Base-by-base conservation (phyloP, 768 basidiomycete species). In the Termitomyces sp. region DNA sequence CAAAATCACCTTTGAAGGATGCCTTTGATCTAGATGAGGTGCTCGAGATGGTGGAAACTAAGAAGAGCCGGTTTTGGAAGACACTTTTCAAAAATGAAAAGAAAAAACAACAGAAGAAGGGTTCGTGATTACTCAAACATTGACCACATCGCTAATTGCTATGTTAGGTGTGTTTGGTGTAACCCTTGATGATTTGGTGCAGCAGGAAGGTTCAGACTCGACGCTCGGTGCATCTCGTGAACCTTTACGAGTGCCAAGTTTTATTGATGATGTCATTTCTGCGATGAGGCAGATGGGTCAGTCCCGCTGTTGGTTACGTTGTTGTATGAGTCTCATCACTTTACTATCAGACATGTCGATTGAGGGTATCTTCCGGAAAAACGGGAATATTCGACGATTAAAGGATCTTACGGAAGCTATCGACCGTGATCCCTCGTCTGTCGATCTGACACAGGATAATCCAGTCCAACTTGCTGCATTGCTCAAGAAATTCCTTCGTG, bases 271-370 rank as follows among this genome's bases (percentile, higher is more conserved):
- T 67, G 92, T 97, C 58, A 85, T 99, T 47, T 96, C 94, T 51
- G 94, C 97, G 12, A 98, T 99, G 97, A 82, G 90, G 68, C 95
- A 98, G 71, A 98, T 98, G 97, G 96, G 96, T 97, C 56, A 62
- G 88, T 74, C 15, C 4, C n/a, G 36, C 44, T 34, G 20, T 29
- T 54, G 58, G 22, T 60, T 48, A 15, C 10, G 31, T 46, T 36
- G 18, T 10, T 33, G 20, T 36, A 52, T 62, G 28, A 24, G 46
- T 20, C 28, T 55, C 13, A 20, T 22, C n/a, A 33, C 33, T 47
- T 36, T 52, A 52, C 34, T 62, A 20, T 29, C 15, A 98, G 97
- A 99, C 75, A 94, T 99, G 92, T 98, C 97, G 9, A 81, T 99
- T 41, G 97, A 98, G 73, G 97, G 97, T 57, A 96, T 99, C 62